A percentile compares a stretch with the other conserved stretches of the same genome.
These are phyloP conservation scores for Suillus occidentalis DNA, from an alignment of 768 basidiomycete genomes.

Conservation along the genomic window DNA sequence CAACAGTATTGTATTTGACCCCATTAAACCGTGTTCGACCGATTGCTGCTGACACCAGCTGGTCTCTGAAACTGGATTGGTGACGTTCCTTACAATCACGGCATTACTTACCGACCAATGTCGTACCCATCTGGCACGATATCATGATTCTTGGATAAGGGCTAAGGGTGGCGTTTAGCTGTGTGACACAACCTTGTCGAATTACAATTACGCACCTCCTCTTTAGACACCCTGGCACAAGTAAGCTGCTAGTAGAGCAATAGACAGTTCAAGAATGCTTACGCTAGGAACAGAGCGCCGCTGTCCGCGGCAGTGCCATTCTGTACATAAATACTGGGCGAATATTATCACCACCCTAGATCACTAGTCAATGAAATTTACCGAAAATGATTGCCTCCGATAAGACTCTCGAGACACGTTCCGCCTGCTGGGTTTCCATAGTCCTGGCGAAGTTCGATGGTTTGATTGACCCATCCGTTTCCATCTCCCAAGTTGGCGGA, in stretches of 20 bases:
- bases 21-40: constrained; percentile 42
- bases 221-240: constrained; percentile 43
- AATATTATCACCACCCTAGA: neutral
- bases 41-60: constrained; percentile 38
- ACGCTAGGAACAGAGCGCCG: constrained; percentile 60
- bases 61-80: constrained; percentile 28
- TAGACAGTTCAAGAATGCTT: constrained; percentile 19
- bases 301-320: constrained; percentile 53
- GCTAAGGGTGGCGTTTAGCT: constrained; percentile 15
- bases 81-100: neutral
- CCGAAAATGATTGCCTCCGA: constrained; percentile 53
- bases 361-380: constrained; percentile 9
- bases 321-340: constrained; percentile 52
- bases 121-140: constrained; percentile 51
- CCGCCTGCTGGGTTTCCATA: constrained; percentile 36
- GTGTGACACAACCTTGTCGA: neutral
- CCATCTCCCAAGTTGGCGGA: constrained; percentile 51
- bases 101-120: constrained; percentile 39
- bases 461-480: constrained; percentile 43
- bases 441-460: constrained; percentile 45
- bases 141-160: constrained; percentile 36
- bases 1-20: constrained; percentile 47
- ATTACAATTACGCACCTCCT: constrained; percentile 33
- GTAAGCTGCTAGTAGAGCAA: neutral
- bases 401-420: constrained; percentile 46